These are phyloP conservation scores for Cylindrotheca closterium DNA, from an alignment of 108 stramenopile genomes.

Conservation along the genomic window DNA sequence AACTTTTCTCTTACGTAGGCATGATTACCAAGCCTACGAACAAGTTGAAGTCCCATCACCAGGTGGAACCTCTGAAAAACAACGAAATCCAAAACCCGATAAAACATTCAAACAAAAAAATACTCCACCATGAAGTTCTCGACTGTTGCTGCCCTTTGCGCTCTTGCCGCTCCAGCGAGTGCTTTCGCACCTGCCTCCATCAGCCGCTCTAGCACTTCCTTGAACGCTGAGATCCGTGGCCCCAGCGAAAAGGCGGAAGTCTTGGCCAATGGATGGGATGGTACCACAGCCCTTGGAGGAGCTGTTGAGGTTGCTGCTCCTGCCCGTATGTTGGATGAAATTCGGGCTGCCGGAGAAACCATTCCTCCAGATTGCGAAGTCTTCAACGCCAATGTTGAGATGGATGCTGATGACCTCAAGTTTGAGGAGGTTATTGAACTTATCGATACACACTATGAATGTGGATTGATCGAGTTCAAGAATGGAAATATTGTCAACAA, in stretches of 20 bases:
- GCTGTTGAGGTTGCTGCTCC: conserved; percentile 76
- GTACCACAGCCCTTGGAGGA: conserved; percentile 80
- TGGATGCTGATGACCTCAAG: conserved; percentile 67
- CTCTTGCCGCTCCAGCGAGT: conserved; percentile 14
- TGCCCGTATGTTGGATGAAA: conserved; percentile 79
- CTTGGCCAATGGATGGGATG: conserved; percentile 79
- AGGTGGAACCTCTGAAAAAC: too few relatives aligned
- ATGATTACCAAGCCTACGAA: too few relatives aligned
- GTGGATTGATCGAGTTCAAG: conserved; percentile 74
- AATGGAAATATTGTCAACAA: conserved; percentile 81
- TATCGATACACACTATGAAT: conserved; percentile 79
- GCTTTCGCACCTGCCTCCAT: conserved; percentile 32
- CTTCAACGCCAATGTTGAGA: conserved; percentile 85
- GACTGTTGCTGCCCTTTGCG: conserved; percentile 7
- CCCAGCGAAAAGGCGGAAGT: conserved; percentile 64
- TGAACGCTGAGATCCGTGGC: conserved; percentile 73
- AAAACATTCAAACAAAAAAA: too few relatives aligned
- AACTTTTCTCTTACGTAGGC: too few relatives aligned
- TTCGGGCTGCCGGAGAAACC: conserved; percentile 80
- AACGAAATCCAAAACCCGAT: too few relatives aligned
- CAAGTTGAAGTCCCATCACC: too few relatives aligned
- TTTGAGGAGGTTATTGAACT: conserved; percentile 83
- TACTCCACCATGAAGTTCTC: conserved; percentile 39
- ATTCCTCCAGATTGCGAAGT: conserved; percentile 75
- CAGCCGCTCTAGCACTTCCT: neutral